Conservation (phyloP, 2,329 filamentous ascomycete genomes). For the Cryphonectria parasitica region DNA sequence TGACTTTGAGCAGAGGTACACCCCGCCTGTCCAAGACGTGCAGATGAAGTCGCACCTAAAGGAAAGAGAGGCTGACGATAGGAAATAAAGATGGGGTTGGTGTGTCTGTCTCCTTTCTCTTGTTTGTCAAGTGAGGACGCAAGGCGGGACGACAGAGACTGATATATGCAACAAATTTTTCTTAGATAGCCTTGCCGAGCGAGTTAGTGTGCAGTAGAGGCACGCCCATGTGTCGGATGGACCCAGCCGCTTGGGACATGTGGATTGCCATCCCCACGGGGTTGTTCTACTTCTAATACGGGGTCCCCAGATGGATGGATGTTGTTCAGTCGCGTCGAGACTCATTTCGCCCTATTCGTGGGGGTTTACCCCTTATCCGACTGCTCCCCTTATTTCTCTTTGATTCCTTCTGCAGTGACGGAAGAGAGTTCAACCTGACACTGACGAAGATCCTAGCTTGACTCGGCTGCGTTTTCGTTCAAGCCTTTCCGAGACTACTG, state of each 20-base stretch:
- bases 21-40: background rate
- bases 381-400: background rate
- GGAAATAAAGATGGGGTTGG: background rate
- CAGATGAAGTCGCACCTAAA: background rate
- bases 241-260: slow-evolving; percentile 13
- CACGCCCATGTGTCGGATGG: slow-evolving; percentile 3
- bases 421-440: slow-evolving; percentile 27
- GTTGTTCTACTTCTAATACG: slow-evolving; percentile 13
- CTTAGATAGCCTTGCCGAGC: background rate
- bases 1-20: slow-evolving; percentile 21
- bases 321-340: background rate
- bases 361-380: slow-evolving; percentile 22
- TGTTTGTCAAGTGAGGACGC: background rate
- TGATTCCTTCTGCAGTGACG: background rate
- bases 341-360: background rate
- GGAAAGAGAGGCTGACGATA: slow-evolving; percentile 3
- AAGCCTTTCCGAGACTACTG: background rate
- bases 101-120: background rate
- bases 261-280: slow-evolving; percentile 14
- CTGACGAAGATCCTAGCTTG: background rate
- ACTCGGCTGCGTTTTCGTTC: background rate
- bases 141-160: slow-evolving; percentile 4
- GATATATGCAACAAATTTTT: slow-evolving; percentile 27
- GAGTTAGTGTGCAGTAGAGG: background rate
- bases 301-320: slow-evolving; percentile 24